Percentiles rank a stretch among this genome's conserved stretches.
Conservation (phyloP, 345 rosid genomes). For the Bruguiera sexangula region DNA sequence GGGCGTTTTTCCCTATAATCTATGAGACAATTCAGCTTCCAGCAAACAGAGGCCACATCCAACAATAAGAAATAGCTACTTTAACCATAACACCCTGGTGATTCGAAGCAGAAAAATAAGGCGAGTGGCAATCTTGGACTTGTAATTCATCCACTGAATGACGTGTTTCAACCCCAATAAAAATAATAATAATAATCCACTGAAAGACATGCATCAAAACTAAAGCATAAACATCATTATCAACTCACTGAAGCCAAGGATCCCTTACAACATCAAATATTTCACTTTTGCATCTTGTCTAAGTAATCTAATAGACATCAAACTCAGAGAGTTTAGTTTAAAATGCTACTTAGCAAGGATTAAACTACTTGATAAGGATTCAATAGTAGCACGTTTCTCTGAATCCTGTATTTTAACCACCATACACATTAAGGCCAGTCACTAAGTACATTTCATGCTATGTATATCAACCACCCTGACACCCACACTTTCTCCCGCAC, state of each 20-base stretch:
- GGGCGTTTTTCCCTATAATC: too few species aligned
- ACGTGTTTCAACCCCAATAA: too few species aligned
- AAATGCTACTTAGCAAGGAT: background rate
- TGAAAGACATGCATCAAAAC: background rate
- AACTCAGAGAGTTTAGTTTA: background rate
- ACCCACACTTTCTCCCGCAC: too few species aligned
- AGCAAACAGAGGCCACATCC: background rate
- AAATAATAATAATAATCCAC: background rate
- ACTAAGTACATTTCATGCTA: too few species aligned
- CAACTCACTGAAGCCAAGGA: background rate
- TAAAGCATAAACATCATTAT: background rate
- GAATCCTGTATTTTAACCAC: background rate
- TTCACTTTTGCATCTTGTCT: background rate
- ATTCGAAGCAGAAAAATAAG: too few species aligned
- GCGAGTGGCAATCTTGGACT: too few species aligned
- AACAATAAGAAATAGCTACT: background rate
- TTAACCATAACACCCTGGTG: too few species aligned
- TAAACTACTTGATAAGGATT: background rate
- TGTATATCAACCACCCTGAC: too few species aligned
- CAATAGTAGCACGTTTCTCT: background rate
- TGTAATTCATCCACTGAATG: too few species aligned
- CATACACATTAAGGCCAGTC: background rate
- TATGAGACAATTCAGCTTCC: background rate
- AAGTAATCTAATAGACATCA: background rate
- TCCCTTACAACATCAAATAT: background rate